Percentiles rank a stretch among this genome's conserved stretches.
These are phyloP conservation scores for Chenopodium suecicum DNA, from an alignment of 148 eudicot genomes.

Conservation along the genomic window DNA sequence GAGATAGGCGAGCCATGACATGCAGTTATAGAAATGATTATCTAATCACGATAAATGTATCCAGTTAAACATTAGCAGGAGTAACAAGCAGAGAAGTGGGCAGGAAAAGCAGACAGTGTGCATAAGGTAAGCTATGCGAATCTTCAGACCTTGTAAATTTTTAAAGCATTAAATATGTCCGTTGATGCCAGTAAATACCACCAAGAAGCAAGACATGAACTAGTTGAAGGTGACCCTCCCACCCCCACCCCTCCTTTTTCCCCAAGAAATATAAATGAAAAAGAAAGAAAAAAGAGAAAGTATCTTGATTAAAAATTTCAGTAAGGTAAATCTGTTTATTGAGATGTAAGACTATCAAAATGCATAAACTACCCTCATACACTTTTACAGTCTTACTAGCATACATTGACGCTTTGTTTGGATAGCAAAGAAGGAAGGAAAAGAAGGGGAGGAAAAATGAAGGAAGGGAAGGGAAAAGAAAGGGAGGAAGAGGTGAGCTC, in stretches of 20 bases:
- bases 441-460: too few relatives aligned
- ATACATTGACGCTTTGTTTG: too few relatives aligned
- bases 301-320: background rate
- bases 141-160: background rate
- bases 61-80: background rate
- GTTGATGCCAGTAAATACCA: background rate
- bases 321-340: background rate
- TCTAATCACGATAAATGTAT: too few relatives aligned
- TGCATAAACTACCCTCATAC: background rate
- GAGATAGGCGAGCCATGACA: background rate
- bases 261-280: too few relatives aligned
- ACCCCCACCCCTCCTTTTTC: too few relatives aligned
- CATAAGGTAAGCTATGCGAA: too few relatives aligned
- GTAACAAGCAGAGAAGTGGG: background rate
- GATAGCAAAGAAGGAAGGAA: too few relatives aligned
- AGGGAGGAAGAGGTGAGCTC: too few relatives aligned
- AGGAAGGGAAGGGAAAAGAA: too few relatives aligned
- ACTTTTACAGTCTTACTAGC: too few relatives aligned
- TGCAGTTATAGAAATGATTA: background rate
- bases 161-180: background rate
- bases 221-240: background rate
- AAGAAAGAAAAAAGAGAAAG: background rate
- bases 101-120: too few relatives aligned
- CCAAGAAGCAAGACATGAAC: background rate
- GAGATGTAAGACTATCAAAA: background rate